These are phyloP conservation scores for Starmerella sp. DNA, from an alignment of 805 yeast genomes.

Conservation along the genomic window DNA sequence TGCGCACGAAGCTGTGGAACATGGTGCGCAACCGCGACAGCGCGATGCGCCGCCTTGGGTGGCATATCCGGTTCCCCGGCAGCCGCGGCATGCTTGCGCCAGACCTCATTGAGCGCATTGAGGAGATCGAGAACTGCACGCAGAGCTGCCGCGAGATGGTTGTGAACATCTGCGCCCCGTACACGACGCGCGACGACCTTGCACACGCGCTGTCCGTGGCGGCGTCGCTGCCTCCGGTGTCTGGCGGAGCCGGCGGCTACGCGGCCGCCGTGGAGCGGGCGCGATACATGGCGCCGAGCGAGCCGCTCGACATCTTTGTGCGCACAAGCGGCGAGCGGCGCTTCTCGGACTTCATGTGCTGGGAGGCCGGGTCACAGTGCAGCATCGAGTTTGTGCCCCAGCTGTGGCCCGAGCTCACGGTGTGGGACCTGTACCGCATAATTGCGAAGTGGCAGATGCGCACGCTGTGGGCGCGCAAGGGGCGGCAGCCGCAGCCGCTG, in stretches of 20 bases:
- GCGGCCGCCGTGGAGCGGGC: constrained; percentile 23
- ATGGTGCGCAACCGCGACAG: constrained; percentile 19
- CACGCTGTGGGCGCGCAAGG: background rate
- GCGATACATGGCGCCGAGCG: constrained; percentile 58
- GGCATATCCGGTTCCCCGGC: constrained; percentile 69
- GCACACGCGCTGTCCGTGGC: constrained; percentile 42
- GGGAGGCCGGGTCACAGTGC: constrained; percentile 61
- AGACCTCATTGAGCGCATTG: constrained; percentile 56
- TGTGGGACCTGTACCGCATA: constrained; percentile 59
- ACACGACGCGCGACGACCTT: constrained; percentile 85
- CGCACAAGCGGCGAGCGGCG: constrained; percentile 83
- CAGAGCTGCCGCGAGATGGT: constrained; percentile 35
- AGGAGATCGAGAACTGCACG: constrained; percentile 53
- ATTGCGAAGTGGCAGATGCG: constrained; percentile 55
- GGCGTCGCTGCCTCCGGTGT: background rate
- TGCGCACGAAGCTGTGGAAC: constrained; percentile 26
- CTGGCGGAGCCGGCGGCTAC: constrained; percentile 23
- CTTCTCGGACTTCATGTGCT: constrained; percentile 77
- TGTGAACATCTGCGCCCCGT: constrained; percentile 66
- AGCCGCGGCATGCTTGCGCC: constrained; percentile 53
- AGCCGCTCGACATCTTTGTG: constrained; percentile 73
- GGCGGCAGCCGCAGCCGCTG: background rate
- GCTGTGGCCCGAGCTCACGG: constrained; percentile 85
- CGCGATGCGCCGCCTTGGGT: constrained; percentile 39
- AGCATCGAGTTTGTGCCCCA: constrained; percentile 62